Base-by-base conservation (phyloP, 257 asterid species). In the Apocynum venetum region DNA sequence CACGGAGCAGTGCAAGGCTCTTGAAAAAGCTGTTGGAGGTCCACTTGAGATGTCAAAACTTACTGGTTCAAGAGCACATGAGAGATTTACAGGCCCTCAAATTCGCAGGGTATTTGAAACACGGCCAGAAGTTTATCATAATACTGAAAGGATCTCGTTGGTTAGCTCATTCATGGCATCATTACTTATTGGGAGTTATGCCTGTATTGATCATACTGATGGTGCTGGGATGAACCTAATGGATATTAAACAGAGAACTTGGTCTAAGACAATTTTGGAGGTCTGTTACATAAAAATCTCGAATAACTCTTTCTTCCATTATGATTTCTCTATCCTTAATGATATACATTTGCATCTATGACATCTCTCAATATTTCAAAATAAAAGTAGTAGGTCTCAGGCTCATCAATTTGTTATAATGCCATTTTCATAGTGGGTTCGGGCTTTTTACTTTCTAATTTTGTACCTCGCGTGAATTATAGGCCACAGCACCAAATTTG, bases 161-260 rank as follows among this genome's bases (percentile, higher is more conserved):
- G 96, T 95, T 76, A 93, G 97, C 86, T 93, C 99, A 12, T 93
- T 95, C 82, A 88, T 93, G 97, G 97, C 99, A n/a, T 95, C 99
- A 19, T 76, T 95, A 71, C 91, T 95, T 64, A 85, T 77, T 31
- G 98, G 97, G 80, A 82, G 82, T 19, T 93, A 93, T 82, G 98
- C 98, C 49, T 82, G 87, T 78, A 95, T 93, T 59, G 98, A 95
- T 91, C 96, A 93, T 31, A 93, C 98, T 36, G 98, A 95, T 84
- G 99, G 97, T 55, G 99, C 99, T 0, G 99, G 98, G 82, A 95
- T 95, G 99, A 95, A 95, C 77, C 77, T 95, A 80, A 93, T 95
- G 99, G 99, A 91, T 80, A 91, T 93, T 6, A 93, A 93, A 84
- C 84, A 82, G 86, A 91, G 96, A 69, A 89, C 83, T 53, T 88